A percentile compares a stretch with the other conserved stretches of the same genome.
Evolutionary conservation across 2,329 filamentous ascomycete species (phyloP).

Genomic region (Ceratocystis destructans): DNA sequence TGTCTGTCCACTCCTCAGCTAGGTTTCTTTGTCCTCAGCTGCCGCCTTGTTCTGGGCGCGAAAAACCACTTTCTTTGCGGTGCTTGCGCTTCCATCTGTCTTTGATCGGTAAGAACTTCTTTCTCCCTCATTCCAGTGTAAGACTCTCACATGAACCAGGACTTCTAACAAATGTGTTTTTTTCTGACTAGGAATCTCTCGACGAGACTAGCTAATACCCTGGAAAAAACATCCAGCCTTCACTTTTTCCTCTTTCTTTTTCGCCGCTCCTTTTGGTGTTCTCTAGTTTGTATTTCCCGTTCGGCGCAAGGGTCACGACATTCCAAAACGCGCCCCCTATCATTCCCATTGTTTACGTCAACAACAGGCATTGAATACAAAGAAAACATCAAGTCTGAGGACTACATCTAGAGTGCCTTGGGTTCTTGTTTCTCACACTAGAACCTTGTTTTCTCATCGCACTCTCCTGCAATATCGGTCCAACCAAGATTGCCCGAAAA

Average conservation of each 20-base stretch:
- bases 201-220: background rate
- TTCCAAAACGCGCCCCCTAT: conserved; percentile 14
- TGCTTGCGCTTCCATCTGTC: background rate
- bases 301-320: conserved; percentile 11
- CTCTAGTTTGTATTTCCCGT: conserved; percentile 11
- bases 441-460: background rate
- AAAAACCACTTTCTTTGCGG: background rate
- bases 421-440: background rate
- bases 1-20: background rate
- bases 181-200: background rate
- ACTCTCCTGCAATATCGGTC: background rate
- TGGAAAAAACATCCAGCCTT: conserved; percentile 3
- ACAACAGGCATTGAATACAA: background rate
- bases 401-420: conserved; percentile 2
- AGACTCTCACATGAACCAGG: background rate
- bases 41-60: background rate
- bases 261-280: conserved; percentile 11
- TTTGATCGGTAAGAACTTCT: background rate
- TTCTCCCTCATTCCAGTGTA: background rate
- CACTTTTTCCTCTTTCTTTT: conserved; percentile 12
- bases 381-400: conserved; percentile 1
- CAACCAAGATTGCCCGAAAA: background rate
- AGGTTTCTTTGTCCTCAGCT: background rate
- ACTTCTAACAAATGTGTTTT: background rate
- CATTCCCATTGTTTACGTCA: conserved; percentile 5